Base-by-base conservation (phyloP, 225 moss, liverwort and hornwort species). In the Straminergon stramineum region DNA sequence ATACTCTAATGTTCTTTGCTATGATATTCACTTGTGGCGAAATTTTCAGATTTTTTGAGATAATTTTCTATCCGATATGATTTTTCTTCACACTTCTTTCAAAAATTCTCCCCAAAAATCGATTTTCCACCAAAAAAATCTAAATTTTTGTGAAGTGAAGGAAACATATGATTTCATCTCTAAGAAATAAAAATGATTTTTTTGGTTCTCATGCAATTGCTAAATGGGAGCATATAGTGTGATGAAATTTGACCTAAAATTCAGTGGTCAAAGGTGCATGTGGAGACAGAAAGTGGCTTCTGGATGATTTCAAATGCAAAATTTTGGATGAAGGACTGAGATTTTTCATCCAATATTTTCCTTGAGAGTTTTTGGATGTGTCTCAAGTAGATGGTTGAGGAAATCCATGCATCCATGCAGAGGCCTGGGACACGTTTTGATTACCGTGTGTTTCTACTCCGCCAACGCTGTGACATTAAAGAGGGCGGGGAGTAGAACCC, bases 201-300 rank as follows among this genome's bases (percentile, higher is more conserved):
- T 63, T 52, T 28, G 5, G 30, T 63, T 30, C 63, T 14, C 63
- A 14, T 13, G 2, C 13, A 32, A 8, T 16, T 34, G 6, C 31
- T 66, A 17, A 17, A 34, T 66, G 34, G 17, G 65, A 66, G 5
- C 34, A 32, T 66, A 8, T 2, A 66, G 0, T 17, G 34, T 34
- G 17, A 66, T 66, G 17, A 9, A 66, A 34, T 66, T 66, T 34
- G 65, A 30, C 17, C 17, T 17, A 34, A 13, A 62, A 28, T 6
- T 62, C 7, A 0, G 0, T 62, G 14, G 3, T 62, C 12, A 28
- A 14, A 62, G 48, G 8, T 6, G 6, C 1, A 1, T 65, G 6
- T 34, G 0, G 9, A 31, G 2, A 7, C 1, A 31, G 2, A 31
- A 64, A 64, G 15, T 31, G 31, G 4, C 32, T 8, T 2, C 5